A percentile compares a stretch with the other conserved stretches of the same genome.
Conservation (phyloP, 345 rosid genomes). For the Corchorus capsularis region DNA sequence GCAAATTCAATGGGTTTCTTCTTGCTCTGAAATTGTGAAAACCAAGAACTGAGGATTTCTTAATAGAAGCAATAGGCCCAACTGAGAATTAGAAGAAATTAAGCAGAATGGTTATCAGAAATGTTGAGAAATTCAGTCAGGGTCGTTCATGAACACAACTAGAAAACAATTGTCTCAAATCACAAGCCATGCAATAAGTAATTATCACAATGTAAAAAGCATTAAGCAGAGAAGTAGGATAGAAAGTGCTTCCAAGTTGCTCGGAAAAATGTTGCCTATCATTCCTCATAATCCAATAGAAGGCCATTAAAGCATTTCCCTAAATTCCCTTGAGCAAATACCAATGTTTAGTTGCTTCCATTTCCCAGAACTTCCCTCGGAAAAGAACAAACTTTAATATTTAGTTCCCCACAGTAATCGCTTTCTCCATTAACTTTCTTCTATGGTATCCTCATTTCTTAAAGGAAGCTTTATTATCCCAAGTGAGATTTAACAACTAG, state of each 20-base stretch:
- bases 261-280: neutral
- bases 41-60: neutral
- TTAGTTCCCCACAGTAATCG: neutral
- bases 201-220: neutral
- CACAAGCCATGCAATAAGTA: neutral
- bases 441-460: neutral
- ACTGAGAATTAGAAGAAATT: neutral
- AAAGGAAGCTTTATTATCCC: neutral
- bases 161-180: neutral
- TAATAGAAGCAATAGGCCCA: neutral
- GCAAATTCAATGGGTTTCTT: conserved; percentile 65
- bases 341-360: neutral
- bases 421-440: neutral
- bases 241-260: neutral
- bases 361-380: neutral
- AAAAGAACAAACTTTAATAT: neutral
- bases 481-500: neutral
- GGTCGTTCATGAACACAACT: neutral
- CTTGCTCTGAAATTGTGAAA: conserved; percentile 46
- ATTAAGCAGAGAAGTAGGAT: neutral
- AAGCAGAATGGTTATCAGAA: neutral
- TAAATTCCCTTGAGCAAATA: neutral
- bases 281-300: too few relatives aligned
- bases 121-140: neutral
- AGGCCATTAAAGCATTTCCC: neutral